Percentiles rank a stretch among this genome's conserved stretches.
Conservation (phyloP, 1,284 basidiomycete species). For the Moesziomyces sp. region DNA sequence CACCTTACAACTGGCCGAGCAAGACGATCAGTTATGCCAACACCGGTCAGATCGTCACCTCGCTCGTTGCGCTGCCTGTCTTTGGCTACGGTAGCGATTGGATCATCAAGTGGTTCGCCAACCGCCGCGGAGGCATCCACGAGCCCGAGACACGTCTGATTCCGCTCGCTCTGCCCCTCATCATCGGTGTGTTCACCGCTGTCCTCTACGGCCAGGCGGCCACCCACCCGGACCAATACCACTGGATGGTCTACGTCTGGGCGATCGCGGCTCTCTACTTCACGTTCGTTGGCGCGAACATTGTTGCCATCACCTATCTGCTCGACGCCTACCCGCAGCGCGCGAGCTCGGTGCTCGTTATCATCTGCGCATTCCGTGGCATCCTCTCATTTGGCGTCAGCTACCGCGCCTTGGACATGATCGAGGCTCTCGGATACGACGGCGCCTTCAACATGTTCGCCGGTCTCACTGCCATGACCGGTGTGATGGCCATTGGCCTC, state of each 20-base stretch:
- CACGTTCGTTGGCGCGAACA: slow-evolving; percentile 14
- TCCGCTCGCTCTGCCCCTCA: slow-evolving; percentile 10
- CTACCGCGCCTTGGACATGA: slow-evolving; percentile 20
- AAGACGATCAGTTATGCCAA: slow-evolving; percentile 11
- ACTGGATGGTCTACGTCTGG: slow-evolving; percentile 18
- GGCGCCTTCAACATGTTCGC: slow-evolving; percentile 23
- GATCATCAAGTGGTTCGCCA: slow-evolving; percentile 19
- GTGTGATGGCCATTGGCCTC: slow-evolving; percentile 3
- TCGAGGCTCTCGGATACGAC: slow-evolving; percentile 13
- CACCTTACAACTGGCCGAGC: slow-evolving; percentile 15
- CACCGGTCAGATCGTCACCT: slow-evolving; percentile 15
- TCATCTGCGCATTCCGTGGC: slow-evolving; percentile 19
- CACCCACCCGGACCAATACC: slow-evolving; percentile 11
- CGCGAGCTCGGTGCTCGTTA: slow-evolving; percentile 18
- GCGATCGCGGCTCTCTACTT: slow-evolving; percentile 8
- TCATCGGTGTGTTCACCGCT: slow-evolving; percentile 13
- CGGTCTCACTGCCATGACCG: slow-evolving; percentile 12
- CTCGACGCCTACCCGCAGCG: slow-evolving; percentile 16
- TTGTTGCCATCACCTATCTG: slow-evolving; percentile 18
- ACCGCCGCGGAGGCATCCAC: slow-evolving; percentile 21
- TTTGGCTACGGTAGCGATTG: slow-evolving; percentile 16
- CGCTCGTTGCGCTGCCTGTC: slow-evolving; percentile 15
- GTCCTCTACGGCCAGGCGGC: slow-evolving; percentile 16
- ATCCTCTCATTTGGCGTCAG: slow-evolving; percentile 16
- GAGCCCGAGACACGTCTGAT: slow-evolving; percentile 19